Evolutionary conservation across 352 stramenopile genomes (phyloP).

Genomic region (Phytophthora hibernalis): DNA sequence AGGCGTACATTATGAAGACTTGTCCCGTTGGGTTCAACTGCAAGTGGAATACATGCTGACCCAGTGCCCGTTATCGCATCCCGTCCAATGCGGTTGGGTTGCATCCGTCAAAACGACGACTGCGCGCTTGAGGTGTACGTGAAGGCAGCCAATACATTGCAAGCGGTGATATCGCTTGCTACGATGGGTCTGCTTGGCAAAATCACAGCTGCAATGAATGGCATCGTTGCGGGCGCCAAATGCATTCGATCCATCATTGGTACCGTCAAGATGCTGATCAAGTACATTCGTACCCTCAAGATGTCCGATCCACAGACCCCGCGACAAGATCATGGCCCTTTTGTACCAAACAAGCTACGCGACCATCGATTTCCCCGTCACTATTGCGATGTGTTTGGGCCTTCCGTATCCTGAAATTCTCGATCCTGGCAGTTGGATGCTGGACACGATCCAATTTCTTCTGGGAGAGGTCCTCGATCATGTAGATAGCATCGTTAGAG

Average conservation of each 20-base stretch:
- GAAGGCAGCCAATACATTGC: constrained; percentile 42
- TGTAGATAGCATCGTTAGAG: constrained; percentile 11
- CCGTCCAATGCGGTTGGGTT: constrained; percentile 58
- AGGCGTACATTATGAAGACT: constrained; percentile 34
- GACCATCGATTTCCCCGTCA: constrained; percentile 28
- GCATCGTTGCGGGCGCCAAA: constrained; percentile 17
- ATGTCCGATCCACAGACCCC: constrained; percentile 18
- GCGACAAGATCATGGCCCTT: constrained; percentile 23
- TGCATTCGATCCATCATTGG: constrained; percentile 37
- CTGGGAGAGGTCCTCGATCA: constrained; percentile 17
- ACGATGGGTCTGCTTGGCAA: constrained; percentile 44
- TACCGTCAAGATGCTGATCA: constrained; percentile 26
- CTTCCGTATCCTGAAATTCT: constrained; percentile 10
- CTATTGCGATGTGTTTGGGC: constrained; percentile 22
- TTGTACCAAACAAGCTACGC: constrained; percentile 30
- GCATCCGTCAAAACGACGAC: constrained; percentile 47
- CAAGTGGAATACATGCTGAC: constrained; percentile 53
- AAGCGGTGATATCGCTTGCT: constrained; percentile 35
- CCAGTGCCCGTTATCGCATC: constrained; percentile 55
- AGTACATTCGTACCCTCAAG: constrained; percentile 21
- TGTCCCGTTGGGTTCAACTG: constrained; percentile 43
- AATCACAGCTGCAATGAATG: constrained; percentile 14
- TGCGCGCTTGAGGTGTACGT: constrained; percentile 37
- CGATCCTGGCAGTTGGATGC: constrained; percentile 13
- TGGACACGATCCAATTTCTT: constrained; percentile 17